phyloP scores from a whole-genome alignment of 2,329 filamentous ascomycete genomes.

The Myriosclerotinia duriaeana region DNA sequence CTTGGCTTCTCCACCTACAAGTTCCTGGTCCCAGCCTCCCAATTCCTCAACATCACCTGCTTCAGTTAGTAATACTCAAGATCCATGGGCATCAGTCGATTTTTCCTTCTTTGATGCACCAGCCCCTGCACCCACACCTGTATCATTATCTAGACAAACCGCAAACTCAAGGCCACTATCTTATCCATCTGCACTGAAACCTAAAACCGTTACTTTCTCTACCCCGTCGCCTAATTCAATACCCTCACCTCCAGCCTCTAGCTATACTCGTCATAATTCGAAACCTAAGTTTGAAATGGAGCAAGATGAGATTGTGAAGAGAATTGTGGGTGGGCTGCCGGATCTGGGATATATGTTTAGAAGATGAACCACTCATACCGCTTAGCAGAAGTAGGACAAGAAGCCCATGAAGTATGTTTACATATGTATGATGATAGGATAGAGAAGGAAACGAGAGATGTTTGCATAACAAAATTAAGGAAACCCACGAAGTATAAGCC shows the following conservation, averaged over 20 bases:
- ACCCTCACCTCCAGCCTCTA: constrained; percentile 20
- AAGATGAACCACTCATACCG: constrained; percentile 23
- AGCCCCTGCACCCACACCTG: neutral
- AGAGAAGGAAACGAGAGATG: neutral
- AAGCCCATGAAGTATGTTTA: neutral
- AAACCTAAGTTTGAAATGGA: constrained; percentile 37
- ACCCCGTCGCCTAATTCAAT: constrained; percentile 1
- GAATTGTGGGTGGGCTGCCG: constrained; percentile 40
- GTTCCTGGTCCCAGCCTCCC: neutral
- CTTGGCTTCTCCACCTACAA: neutral
- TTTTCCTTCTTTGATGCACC: constrained; percentile 42
- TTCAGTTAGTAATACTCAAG: constrained; percentile 23
- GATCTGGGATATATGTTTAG: constrained; percentile 43
- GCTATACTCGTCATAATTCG: constrained; percentile 20
- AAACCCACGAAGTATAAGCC: neutral
- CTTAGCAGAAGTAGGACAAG: neutral
- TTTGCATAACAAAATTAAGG: neutral
- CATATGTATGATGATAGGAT: neutral
- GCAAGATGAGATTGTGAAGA: constrained; percentile 39
- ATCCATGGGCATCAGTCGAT: constrained; percentile 42
- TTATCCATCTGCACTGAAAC: constrained; percentile 16
- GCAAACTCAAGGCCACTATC: constrained; percentile 16
- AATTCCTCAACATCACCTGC: neutral
- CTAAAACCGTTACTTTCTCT: constrained; percentile 22
- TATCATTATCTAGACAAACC: neutral